phyloP scores from a whole-genome alignment of 345 rosid genomes.

The Noccaea bulbosa region DNA sequence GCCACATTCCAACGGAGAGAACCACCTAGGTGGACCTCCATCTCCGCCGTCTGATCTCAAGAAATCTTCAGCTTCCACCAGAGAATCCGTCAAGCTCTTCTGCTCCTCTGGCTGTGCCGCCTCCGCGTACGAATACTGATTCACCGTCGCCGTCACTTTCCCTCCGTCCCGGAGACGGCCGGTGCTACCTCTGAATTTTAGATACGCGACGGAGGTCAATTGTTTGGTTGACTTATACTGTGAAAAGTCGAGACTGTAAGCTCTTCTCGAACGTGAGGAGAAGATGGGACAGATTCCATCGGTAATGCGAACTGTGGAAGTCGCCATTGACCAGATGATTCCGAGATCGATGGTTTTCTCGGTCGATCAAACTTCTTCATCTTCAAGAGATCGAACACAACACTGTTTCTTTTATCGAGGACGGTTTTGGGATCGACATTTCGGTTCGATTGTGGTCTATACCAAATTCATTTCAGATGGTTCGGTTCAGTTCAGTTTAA shows the following conservation, averaged over 20 bases:
- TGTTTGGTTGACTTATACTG: conserved; percentile 1
- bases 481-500: no score
- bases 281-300: conserved; percentile 35
- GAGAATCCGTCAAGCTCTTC: conserved; percentile 50
- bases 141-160: conserved; percentile 22
- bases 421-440: no score
- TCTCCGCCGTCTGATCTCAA: conserved; percentile 51
- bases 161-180: background rate
- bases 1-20: conserved; percentile 62
- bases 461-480: no score
- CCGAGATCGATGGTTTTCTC: background rate
- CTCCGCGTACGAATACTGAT: conserved; percentile 36
- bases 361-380: conserved; percentile 10
- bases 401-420: no score
- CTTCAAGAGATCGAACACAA: conserved; percentile 39
- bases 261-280: conserved; percentile 6
- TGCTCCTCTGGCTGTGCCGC: conserved; percentile 41
- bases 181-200: no score
- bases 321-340: conserved; percentile 30
- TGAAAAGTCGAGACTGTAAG: conserved; percentile 7
- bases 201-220: conserved; percentile 21
- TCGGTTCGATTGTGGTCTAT: no score
- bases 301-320: conserved; percentile 25
- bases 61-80: conserved; percentile 47
- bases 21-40: conserved; percentile 73